Evolutionary conservation across 352 stramenopile genomes (phyloP).

Genomic region (Pythium pyrilobum): DNA sequence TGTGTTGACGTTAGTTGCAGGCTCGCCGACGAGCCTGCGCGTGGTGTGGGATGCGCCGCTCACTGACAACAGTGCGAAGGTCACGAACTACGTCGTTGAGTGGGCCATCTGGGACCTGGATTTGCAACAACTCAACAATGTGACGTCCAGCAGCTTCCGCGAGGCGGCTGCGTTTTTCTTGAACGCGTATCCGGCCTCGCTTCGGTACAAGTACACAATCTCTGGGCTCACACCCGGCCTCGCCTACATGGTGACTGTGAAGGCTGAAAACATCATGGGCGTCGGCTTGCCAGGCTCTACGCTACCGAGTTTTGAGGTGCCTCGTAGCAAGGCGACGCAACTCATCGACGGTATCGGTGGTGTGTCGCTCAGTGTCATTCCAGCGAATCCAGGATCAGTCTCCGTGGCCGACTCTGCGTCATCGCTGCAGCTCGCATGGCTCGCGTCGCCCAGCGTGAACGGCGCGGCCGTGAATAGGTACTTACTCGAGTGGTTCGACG

Average conservation of each 20-base stretch:
- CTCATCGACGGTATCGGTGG: slow-evolving; percentile 42
- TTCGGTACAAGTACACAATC: slow-evolving; percentile 73
- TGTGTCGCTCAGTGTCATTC: slow-evolving; percentile 51
- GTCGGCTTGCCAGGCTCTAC: slow-evolving; percentile 24
- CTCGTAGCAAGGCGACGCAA: slow-evolving; percentile 42
- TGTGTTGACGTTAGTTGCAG: slow-evolving; percentile 74
- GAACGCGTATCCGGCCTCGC: slow-evolving; percentile 33
- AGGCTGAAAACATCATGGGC: slow-evolving; percentile 76
- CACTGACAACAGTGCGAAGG: slow-evolving; percentile 68
- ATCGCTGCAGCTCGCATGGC: slow-evolving; percentile 49
- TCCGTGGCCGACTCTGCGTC: slow-evolving; percentile 35
- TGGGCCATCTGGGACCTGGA: slow-evolving; percentile 56
- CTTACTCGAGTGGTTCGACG: slow-evolving; percentile 69
- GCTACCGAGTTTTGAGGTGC: slow-evolving; percentile 51
- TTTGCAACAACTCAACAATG: slow-evolving; percentile 31
- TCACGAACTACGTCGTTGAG: slow-evolving; percentile 88
- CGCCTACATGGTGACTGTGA: slow-evolving; percentile 48
- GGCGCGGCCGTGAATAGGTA: slow-evolving; percentile 58
- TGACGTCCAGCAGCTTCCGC: slow-evolving; percentile 22
- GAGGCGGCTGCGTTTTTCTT: slow-evolving; percentile 45
- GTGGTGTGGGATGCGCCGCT: slow-evolving; percentile 87
- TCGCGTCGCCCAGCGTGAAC: slow-evolving; percentile 30
- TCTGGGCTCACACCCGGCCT: slow-evolving; percentile 30
- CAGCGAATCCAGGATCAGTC: slow-evolving; percentile 10
- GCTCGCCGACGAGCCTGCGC: slow-evolving; percentile 51